Evolutionary conservation across 352 stramenopile species (phyloP).

Genomic region (Phytophthora sp.): DNA sequence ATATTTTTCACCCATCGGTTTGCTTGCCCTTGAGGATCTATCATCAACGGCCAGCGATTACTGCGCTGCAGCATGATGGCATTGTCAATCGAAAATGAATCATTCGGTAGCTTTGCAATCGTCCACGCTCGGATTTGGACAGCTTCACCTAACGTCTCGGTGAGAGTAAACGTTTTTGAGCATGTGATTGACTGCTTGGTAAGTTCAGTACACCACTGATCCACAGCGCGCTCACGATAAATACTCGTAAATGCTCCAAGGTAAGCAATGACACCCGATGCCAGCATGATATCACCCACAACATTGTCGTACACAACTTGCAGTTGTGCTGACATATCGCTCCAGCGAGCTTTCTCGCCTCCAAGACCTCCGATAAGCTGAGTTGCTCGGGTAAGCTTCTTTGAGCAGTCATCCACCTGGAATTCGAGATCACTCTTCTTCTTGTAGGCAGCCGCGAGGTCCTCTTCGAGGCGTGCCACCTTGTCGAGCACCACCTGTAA

Average conservation of each 20-base stretch:
- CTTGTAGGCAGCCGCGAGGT: conserved; percentile 91
- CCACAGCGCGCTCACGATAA: conserved; percentile 91
- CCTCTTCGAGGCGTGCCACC: conserved; percentile 86
- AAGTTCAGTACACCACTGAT: conserved; percentile 77
- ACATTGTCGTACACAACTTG: conserved; percentile 92
- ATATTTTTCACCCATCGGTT: conserved; percentile 97
- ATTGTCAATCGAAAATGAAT: conserved; percentile 96
- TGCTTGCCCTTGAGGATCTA: conserved; percentile 95
- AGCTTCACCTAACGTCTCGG: conserved; percentile 89
- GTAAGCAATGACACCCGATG: conserved; percentile 94
- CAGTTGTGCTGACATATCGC: conserved; percentile 87
- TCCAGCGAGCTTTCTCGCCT: conserved; percentile 94
- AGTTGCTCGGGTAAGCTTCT: conserved; percentile 92
- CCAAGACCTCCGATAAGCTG: conserved; percentile 94
- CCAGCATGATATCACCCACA: conserved; percentile 93
- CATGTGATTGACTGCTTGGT: conserved; percentile 79
- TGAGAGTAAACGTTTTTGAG: conserved; percentile 81
- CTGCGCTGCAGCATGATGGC: conserved; percentile 93
- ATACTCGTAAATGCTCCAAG: conserved; percentile 92
- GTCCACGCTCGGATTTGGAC: conserved; percentile 95
- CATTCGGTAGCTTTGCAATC: conserved; percentile 95
- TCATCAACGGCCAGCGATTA: conserved; percentile 97
- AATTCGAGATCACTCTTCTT: conserved; percentile 92
- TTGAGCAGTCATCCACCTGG: conserved; percentile 93
- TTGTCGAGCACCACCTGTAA: conserved; percentile 94